Conservation (phyloP, 1,139 yeast genomes). For the Suhomyces coccinellae region DNA sequence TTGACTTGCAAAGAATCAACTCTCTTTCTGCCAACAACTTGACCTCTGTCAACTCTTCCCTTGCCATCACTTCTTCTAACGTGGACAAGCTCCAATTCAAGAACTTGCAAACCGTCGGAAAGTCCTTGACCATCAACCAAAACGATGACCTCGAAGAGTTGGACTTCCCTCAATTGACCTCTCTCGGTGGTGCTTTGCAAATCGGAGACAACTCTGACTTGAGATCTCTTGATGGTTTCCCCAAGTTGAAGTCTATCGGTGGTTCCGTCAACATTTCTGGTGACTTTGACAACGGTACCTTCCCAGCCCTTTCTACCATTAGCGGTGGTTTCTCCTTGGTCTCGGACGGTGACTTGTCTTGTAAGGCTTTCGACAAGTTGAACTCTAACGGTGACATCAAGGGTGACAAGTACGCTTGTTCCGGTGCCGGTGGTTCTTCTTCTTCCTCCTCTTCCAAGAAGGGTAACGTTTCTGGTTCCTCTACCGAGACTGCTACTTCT, state of each 20-base stretch:
- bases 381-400: slow-evolving; percentile 74
- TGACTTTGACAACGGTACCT: slow-evolving; percentile 74
- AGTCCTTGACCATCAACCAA: slow-evolving; percentile 71
- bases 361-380: slow-evolving; percentile 69
- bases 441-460: slow-evolving; percentile 51
- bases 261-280: slow-evolving; percentile 88
- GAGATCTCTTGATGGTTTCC: slow-evolving; percentile 68
- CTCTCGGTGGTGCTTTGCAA: slow-evolving; percentile 86
- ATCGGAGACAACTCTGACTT: slow-evolving; percentile 81
- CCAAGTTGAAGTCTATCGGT: slow-evolving; percentile 67
- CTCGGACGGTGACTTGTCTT: slow-evolving; percentile 77
- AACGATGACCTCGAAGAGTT: slow-evolving; percentile 71
- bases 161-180: slow-evolving; percentile 67
- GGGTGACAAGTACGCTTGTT: slow-evolving; percentile 87
- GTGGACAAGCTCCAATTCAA: slow-evolving; percentile 59
- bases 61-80: slow-evolving; percentile 70
- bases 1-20: slow-evolving; percentile 76
- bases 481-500: slow-evolving; percentile 30
- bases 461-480: slow-evolving; percentile 29
- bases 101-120: slow-evolving; percentile 65
- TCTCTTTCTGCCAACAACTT: slow-evolving; percentile 71
- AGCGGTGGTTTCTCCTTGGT: slow-evolving; percentile 89
- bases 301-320: slow-evolving; percentile 71
- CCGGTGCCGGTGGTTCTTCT: slow-evolving; percentile 63
- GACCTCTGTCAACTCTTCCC: slow-evolving; percentile 71